A percentile compares a stretch with the other conserved stretches of the same genome.
Evolutionary conservation across 2,329 filamentous ascomycete genomes (phyloP).

Genomic region (Cladobotryum protrusum): DNA sequence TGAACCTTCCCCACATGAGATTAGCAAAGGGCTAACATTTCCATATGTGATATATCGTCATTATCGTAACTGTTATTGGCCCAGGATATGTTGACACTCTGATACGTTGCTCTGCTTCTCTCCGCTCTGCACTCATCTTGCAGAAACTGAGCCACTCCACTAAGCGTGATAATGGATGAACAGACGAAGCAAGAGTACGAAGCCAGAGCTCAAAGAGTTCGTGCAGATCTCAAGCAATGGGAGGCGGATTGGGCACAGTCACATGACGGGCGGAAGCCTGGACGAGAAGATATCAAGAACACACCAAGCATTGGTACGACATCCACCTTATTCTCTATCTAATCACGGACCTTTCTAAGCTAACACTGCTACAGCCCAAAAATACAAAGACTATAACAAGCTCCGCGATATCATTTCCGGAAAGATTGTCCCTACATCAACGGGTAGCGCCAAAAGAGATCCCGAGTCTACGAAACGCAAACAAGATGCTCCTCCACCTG

Average conservation of each 20-base stretch:
- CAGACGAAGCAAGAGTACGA: conserved; percentile 40
- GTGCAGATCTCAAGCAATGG: conserved; percentile 67
- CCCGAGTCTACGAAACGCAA: conserved; percentile 34
- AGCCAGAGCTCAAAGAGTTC: conserved; percentile 47
- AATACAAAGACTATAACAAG: conserved; percentile 72
- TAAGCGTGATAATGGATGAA: conserved; percentile 23
- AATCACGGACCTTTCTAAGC: not conserved
- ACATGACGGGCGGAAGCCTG: conserved; percentile 62
- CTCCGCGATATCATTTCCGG: conserved; percentile 53
- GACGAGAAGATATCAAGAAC: conserved; percentile 68
- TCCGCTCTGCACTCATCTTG: too few relatives aligned
- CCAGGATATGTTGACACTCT: too few relatives aligned
- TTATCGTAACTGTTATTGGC: too few relatives aligned
- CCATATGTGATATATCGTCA: too few relatives aligned
- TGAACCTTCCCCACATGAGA: conserved; percentile 10
- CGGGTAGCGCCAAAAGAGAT: conserved; percentile 26
- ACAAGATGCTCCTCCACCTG: conserved; percentile 24
- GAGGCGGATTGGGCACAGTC: conserved; percentile 59
- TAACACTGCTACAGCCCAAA: conserved; percentile 44
- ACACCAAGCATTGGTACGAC: conserved; percentile 62
- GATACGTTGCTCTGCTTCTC: too few relatives aligned
- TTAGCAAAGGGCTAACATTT: not conserved
- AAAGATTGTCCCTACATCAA: conserved; percentile 39
- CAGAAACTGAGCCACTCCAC: too few relatives aligned
- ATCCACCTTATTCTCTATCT: not conserved